These are phyloP conservation scores for Nannochloropsis salina DNA, from an alignment of 108 stramenopile genomes.

Conservation along the genomic window DNA sequence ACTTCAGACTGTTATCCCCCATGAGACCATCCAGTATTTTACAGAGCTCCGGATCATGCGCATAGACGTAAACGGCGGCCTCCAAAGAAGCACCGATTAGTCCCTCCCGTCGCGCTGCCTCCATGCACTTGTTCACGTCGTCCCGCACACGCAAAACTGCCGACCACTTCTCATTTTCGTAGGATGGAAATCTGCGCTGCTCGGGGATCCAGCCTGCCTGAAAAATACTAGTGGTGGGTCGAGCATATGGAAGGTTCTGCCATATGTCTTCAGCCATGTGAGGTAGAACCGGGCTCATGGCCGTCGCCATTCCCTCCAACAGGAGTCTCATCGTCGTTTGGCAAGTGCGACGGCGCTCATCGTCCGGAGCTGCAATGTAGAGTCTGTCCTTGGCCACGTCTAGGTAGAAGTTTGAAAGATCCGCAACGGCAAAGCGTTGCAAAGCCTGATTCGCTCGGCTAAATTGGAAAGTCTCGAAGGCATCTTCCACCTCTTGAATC, in stretches of 20 bases:
- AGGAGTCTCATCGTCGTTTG: conserved; percentile 77
- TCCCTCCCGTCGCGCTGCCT: conserved; percentile 36
- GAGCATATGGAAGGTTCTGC: conserved; percentile 56
- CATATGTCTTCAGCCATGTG: conserved; percentile 98
- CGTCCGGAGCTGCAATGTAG: conserved; percentile 80
- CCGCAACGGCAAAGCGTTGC: conserved; percentile 73
- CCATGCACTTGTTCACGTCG: conserved; percentile 49
- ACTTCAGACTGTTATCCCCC: conserved; percentile 36
- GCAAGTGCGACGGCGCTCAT: conserved; percentile 73
- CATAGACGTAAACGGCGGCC: conserved; percentile 38
- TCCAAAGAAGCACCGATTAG: conserved; percentile 46
- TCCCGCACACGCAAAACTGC: conserved; percentile 26
- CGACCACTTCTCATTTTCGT: conserved; percentile 39
- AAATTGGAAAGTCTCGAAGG: conserved; percentile 78
- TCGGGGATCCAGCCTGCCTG: conserved; percentile 36
- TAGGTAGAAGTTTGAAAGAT: conserved; percentile 93
- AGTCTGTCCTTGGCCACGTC: conserved; percentile 94
- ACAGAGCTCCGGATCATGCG: conserved; percentile 25
- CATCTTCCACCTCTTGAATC: conserved; percentile 75
- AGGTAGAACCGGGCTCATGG: conserved; percentile 81
- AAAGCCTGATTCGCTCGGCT: conserved; percentile 71
- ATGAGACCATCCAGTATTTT: conserved; percentile 30
- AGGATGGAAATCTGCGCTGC: conserved; percentile 20
- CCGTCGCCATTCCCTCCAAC: conserved; percentile 73
- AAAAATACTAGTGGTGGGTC: conserved; percentile 39